phyloP scores from a whole-genome alignment of 106 monocot species.

The Dioscorea alata region DNA sequence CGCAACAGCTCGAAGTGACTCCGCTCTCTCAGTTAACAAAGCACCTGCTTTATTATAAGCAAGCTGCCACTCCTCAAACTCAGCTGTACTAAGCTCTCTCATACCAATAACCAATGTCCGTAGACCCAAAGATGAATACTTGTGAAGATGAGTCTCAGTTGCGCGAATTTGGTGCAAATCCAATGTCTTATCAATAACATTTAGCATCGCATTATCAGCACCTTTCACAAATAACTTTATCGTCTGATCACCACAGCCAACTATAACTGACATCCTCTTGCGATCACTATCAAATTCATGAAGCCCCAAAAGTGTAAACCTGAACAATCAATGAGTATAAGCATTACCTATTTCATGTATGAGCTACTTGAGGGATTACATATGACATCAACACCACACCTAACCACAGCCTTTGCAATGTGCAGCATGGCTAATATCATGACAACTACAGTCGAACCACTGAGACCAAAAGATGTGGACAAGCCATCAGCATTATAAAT shows the following conservation, averaged over 20 bases:
- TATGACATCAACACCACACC: no score
- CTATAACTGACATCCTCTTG: slow-evolving; percentile 94
- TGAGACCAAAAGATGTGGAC: no score
- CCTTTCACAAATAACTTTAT: slow-evolving; percentile 88
- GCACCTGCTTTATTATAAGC: slow-evolving; percentile 68
- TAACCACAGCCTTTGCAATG: no score
- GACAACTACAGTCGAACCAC: no score
- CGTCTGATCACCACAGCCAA: slow-evolving; percentile 73
- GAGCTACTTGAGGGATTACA: no score
- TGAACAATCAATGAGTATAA: slow-evolving; percentile 17
- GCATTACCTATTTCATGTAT: no score
- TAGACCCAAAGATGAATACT: slow-evolving; percentile 74
- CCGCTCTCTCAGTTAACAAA: slow-evolving; percentile 51
- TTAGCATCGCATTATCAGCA: slow-evolving; percentile 85
- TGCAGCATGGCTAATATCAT: no score
- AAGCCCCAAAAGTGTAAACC: slow-evolving; percentile 77
- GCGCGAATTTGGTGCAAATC: slow-evolving; percentile 21
- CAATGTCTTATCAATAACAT: slow-evolving; percentile 28
- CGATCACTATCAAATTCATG: slow-evolving; percentile 98
- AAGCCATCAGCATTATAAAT: no score
- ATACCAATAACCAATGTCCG: slow-evolving; percentile 82
- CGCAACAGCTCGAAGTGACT: slow-evolving; percentile 52
- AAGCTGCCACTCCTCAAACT: slow-evolving; percentile 62
- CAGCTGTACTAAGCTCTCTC: slow-evolving; percentile 50
- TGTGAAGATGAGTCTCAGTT: slow-evolving; percentile 60